Percentiles rank a stretch among this genome's conserved stretches.
Conservation (phyloP, 495 filamentous ascomycete species). For the Paragyromitra xinjiangensis region DNA sequence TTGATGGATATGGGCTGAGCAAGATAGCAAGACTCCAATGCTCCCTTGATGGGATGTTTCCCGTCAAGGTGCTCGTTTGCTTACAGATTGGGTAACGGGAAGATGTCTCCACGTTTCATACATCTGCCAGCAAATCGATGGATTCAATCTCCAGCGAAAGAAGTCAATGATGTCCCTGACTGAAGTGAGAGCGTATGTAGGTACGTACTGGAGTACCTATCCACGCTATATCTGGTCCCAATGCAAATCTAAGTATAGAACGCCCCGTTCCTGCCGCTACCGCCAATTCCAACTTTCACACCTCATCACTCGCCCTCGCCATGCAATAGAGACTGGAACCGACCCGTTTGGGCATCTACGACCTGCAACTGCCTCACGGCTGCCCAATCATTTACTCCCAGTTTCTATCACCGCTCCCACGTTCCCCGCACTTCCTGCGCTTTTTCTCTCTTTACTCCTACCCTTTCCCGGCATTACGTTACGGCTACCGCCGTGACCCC, state of each 20-base stretch:
- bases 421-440: slow-evolving; percentile 23
- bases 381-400: slow-evolving; percentile 17
- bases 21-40: background rate
- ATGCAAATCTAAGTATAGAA: slow-evolving; percentile 13
- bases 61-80: background rate
- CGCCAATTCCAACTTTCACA: slow-evolving; percentile 26
- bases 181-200: slow-evolving; percentile 1
- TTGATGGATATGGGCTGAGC: background rate
- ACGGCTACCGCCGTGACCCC: background rate
- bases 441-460: background rate
- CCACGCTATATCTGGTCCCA: slow-evolving; percentile 2
- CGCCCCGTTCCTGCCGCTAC: background rate
- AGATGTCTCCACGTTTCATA: slow-evolving; percentile 8
- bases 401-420: background rate
- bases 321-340: slow-evolving; percentile 2
- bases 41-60: background rate
- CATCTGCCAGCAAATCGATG: background rate
- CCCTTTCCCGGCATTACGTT: slow-evolving; percentile 25
- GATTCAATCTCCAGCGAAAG: background rate
- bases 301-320: slow-evolving; percentile 27
- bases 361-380: background rate
- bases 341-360: slow-evolving; percentile 20
- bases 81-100: background rate
- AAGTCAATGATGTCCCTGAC: background rate
- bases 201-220: background rate